Conservation (phyloP, 139 green algal species). For the Coelastrella sp. region DNA sequence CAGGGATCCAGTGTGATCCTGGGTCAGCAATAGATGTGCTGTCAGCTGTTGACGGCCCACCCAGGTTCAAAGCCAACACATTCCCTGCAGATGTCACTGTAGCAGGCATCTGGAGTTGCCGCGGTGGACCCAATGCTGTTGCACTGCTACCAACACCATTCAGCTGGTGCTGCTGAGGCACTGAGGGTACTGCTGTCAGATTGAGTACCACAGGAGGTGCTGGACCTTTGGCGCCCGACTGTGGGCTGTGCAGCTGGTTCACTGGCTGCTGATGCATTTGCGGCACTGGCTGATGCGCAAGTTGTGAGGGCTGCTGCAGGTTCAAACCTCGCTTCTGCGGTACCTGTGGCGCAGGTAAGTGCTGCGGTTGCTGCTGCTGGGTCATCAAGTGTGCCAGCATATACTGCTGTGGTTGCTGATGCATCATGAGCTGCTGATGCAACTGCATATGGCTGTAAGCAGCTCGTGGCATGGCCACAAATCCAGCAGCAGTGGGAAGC, state of each 20-base stretch:
- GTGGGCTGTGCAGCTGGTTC: neutral
- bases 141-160: neutral
- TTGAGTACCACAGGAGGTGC: conserved; percentile 4
- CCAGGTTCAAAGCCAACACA: neutral
- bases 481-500: neutral
- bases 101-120: neutral
- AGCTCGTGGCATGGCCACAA: neutral
- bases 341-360: neutral
- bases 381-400: neutral
- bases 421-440: neutral
- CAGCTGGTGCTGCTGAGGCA: conserved; percentile 11
- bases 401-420: conserved; percentile 13
- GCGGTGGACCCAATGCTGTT: neutral
- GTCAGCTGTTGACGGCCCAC: neutral
- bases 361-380: neutral
- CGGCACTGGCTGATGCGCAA: neutral
- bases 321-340: neutral
- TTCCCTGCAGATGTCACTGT: neutral
- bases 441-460: conserved; percentile 12
- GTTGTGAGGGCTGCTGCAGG: neutral
- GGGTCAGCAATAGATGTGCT: neutral
- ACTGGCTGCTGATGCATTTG: neutral
- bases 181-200: neutral
- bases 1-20: neutral
- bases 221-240: neutral